These are phyloP conservation scores for Cyberlindnera suaveolens DNA, from an alignment of 805 yeast genomes.

Conservation along the genomic window DNA sequence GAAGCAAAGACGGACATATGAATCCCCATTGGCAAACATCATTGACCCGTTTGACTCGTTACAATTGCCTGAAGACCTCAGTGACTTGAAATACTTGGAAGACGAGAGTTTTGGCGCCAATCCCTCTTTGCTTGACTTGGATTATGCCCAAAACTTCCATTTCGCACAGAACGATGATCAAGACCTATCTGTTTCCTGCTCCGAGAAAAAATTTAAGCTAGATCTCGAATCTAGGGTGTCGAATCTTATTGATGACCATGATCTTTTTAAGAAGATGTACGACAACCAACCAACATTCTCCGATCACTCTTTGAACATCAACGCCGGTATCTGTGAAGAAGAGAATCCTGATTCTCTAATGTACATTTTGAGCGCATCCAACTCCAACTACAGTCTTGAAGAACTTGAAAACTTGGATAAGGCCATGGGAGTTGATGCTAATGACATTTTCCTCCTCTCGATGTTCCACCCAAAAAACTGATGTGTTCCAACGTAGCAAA, in stretches of 20 bases:
- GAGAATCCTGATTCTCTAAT: conserved; percentile 19
- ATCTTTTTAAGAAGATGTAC: neutral
- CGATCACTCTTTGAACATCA: neutral
- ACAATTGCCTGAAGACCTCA: conserved; percentile 14
- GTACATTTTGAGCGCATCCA: conserved; percentile 16
- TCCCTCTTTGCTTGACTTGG: too few species aligned
- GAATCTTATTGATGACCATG: neutral
- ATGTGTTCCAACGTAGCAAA: neutral
- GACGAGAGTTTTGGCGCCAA: neutral
- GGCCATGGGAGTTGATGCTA: conserved; percentile 24
- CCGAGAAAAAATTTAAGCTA: conserved; percentile 5
- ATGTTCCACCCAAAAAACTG: conserved; percentile 14
- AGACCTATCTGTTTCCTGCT: neutral
- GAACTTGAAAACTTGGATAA: conserved; percentile 24
- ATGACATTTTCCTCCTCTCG: conserved; percentile 20
- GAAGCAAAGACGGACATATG: conserved; percentile 6
- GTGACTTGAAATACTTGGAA: conserved; percentile 13
- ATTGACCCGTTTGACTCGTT: conserved; percentile 14
- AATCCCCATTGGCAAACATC: conserved; percentile 17
- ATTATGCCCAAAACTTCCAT: neutral
- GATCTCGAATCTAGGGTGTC: conserved; percentile 1
- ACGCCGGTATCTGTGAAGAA: conserved; percentile 3
- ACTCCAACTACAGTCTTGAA: conserved; percentile 18
- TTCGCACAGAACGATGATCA: neutral
- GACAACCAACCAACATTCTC: neutral